Base-by-base conservation (phyloP, 1,284 basidiomycete genomes). In the Trichosporon sp. region DNA sequence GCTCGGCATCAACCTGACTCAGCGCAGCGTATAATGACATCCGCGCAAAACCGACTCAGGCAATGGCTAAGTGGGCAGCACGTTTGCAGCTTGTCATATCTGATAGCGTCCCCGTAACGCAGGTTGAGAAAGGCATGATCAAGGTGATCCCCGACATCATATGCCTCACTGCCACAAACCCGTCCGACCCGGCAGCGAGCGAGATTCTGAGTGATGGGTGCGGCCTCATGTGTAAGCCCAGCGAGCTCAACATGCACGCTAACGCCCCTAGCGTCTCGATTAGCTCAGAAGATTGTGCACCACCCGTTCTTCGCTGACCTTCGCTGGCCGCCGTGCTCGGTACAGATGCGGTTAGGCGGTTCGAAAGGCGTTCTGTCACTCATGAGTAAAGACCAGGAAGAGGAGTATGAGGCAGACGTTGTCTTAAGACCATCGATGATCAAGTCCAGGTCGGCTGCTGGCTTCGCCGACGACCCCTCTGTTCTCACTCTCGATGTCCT, bases 61-160 rank as follows among this genome's bases (percentile, higher is more conserved):
- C 80, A 0, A 76, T 81, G 73, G 80, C 80, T 1, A 81, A 81
- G 77, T 81, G 78, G 78, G 76, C 77, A 0, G 75, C 78, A 9
- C 68, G 78, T 44, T 71, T 72, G 1, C 76, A 80, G 66, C 72
- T 80, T 13, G 47, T 77, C 4, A 74, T 79, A 25, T 77, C 78
- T 3, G 80, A 81, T 62, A 75, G 77, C 2, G 70, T 78, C 5
- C 78, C 80, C 0, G 75, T 69, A 0, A 13, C 68, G 1, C 32
- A 5, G 1, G 71, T 79, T 1, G 56, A 71, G 2, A 65, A 67
- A 0, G 58, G 35, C 2, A 62, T 63, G 9, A 74, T 78, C 3
- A 25, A 13, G 0, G 68, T 74, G 27, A 69, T 73, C 21, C 65
- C 64, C 0, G 80, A 81, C 64, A 74, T 79, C 31, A 74, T 79